phyloP scores from a whole-genome alignment of 2,329 filamentous ascomycete species.

The Cryphonectria radicalis region DNA sequence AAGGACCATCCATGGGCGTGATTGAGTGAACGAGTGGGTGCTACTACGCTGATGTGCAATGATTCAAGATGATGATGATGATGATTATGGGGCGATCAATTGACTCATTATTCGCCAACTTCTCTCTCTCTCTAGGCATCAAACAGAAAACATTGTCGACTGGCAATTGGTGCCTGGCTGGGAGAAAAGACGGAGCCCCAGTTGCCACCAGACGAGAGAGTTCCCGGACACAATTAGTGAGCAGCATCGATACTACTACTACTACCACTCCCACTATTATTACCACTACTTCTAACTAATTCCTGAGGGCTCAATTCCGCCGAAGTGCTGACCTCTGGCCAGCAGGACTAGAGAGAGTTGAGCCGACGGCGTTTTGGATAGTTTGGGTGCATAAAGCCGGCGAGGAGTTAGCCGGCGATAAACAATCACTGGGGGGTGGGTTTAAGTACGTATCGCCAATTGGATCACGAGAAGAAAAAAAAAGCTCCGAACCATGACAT shows the following conservation, averaged over 20 bases:
- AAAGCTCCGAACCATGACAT: neutral
- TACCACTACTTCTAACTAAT: too few species aligned
- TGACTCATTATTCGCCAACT: conserved; percentile 12
- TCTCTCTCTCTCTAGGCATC: neutral
- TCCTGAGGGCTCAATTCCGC: neutral
- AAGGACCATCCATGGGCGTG: neutral
- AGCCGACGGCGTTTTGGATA: conserved; percentile 10
- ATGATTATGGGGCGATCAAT: neutral
- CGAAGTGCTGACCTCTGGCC: neutral
- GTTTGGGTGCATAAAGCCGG: neutral
- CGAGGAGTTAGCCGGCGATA: conserved; percentile 23
- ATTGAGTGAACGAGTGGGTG: neutral
- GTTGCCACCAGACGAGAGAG: neutral
- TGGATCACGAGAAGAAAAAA: neutral
- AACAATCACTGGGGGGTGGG: neutral
- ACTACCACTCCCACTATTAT: too few species aligned
- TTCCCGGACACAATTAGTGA: neutral
- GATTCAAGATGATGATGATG: conserved; percentile 15
- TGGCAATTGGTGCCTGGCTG: neutral
- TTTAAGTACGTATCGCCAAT: neutral
- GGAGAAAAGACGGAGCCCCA: neutral
- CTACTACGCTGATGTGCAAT: conserved; percentile 5
- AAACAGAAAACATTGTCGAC: neutral
- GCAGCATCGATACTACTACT: neutral
- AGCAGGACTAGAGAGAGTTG: neutral